These are phyloP conservation scores for Talaromyces trachyspermus DNA, from an alignment of 495 filamentous ascomycete species.

Conservation along the genomic window DNA sequence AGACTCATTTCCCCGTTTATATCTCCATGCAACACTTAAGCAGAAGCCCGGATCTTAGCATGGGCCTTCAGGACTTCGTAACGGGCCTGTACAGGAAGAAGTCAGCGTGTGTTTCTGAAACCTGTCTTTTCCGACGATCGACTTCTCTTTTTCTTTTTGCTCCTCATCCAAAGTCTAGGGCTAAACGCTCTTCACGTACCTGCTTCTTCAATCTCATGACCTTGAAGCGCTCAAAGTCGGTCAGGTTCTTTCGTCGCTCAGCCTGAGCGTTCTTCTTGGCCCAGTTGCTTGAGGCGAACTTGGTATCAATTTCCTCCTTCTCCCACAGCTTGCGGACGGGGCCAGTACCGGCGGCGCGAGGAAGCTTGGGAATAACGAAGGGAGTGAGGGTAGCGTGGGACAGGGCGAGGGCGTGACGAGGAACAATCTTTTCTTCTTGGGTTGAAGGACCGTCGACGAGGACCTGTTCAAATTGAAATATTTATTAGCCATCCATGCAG, in stretches of 20 bases:
- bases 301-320: slow-evolving; percentile 75
- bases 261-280: slow-evolving; percentile 79
- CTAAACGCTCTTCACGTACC: slow-evolving; percentile 39
- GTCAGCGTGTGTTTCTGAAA: slow-evolving; percentile 12
- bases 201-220: slow-evolving; percentile 96
- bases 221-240: slow-evolving; percentile 99
- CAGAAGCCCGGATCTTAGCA: slow-evolving; percentile 61
- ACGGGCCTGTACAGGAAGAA: slow-evolving; percentile 48
- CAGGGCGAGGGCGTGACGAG: slow-evolving; percentile 76
- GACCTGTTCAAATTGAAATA: no score
- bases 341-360: slow-evolving; percentile 76
- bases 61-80: slow-evolving; percentile 93
- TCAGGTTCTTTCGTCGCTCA: slow-evolving; percentile 81
- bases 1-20: slow-evolving; percentile 29
- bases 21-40: slow-evolving; percentile 44
- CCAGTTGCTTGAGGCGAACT: slow-evolving; percentile 82
- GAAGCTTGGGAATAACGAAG: slow-evolving; percentile 80
- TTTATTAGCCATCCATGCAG: no score
- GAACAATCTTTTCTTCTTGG: slow-evolving; percentile 64
- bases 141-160: neutral
- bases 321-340: slow-evolving; percentile 80
- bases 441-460: slow-evolving; percentile 88
- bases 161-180: neutral
- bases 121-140: slow-evolving; percentile 6
- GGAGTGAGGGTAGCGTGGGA: slow-evolving; percentile 78